Percentiles rank a stretch among this genome's conserved stretches.
phyloP scores from a whole-genome alignment of 176 grass and related monocot genomes.

The Saccharum officinarum region DNA sequence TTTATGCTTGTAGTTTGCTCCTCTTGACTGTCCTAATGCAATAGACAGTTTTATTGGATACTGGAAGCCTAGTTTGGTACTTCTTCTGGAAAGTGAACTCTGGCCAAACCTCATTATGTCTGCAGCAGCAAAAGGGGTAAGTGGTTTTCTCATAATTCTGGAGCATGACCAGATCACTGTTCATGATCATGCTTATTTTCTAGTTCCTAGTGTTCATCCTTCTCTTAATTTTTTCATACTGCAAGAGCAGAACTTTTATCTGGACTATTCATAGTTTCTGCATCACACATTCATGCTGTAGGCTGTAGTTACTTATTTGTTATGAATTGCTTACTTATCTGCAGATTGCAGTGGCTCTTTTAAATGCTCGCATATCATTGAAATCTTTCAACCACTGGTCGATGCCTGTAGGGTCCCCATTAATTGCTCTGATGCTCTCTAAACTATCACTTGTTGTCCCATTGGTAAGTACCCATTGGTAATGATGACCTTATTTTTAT shows the following conservation, averaged over 20 bases:
- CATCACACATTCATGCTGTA: background rate
- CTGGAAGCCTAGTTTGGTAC: constrained; percentile 72
- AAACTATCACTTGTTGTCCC: constrained; percentile 77
- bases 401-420: constrained; percentile 48
- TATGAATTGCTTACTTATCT: constrained; percentile 31
- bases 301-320: background rate
- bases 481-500: constrained; percentile 13
- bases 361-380: constrained; percentile 86
- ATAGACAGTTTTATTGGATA: constrained; percentile 70
- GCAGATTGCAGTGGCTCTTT: constrained; percentile 79
- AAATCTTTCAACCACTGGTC: constrained; percentile 91
- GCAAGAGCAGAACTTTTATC: background rate
- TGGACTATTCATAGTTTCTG: constrained; percentile 1
- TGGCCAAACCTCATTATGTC: constrained; percentile 95
- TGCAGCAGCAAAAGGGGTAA: constrained; percentile 72
- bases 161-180: constrained; percentile 3
- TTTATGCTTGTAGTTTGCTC: constrained; percentile 60
- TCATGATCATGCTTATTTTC: constrained; percentile 8
- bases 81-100: constrained; percentile 96
- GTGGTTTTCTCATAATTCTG: constrained; percentile 20
- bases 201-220: constrained; percentile 15
- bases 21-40: constrained; percentile 69
- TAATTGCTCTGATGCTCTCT: constrained; percentile 82
- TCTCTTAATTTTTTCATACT: background rate
- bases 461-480: constrained; percentile 49